These are phyloP conservation scores for Alloteropsis semialata DNA, from an alignment of 176 grass and related monocot genomes.

Conservation along the genomic window DNA sequence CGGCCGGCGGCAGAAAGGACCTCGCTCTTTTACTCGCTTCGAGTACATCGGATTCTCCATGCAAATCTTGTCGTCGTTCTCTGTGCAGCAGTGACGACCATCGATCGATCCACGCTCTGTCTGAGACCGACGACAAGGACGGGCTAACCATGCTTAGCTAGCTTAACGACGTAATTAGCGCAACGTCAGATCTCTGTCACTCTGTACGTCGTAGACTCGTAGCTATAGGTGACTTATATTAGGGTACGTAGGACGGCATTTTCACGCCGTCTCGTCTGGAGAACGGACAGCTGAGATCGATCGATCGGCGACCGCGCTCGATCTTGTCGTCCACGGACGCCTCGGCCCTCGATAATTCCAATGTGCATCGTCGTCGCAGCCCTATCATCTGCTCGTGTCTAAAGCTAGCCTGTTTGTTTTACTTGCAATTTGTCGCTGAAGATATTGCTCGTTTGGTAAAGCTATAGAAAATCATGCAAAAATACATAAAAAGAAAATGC, in stretches of 20 bases:
- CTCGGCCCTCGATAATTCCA: conserved; percentile 9
- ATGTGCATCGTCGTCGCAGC: too few species aligned
- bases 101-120: neutral
- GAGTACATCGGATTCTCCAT: conserved; percentile 27
- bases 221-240: too few species aligned
- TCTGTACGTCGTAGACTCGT: neutral
- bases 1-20: neutral
- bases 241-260: conserved; percentile 5
- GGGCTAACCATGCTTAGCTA: conserved; percentile 28
- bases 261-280: neutral
- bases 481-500: too few species aligned
- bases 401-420: too few species aligned
- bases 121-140: conserved; percentile 5
- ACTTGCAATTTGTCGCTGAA: too few species aligned
- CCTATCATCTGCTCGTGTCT: too few species aligned
- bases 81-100: neutral
- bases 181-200: neutral
- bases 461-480: too few species aligned
- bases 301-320: too few species aligned
- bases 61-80: too few species aligned
- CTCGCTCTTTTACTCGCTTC: neutral
- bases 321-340: too few species aligned
- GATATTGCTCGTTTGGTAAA: too few species aligned
- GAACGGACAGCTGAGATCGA: neutral
- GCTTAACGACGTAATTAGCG: too few species aligned